Base-by-base conservation (phyloP, 176 grass and related monocot species). In the Carex parvula region DNA sequence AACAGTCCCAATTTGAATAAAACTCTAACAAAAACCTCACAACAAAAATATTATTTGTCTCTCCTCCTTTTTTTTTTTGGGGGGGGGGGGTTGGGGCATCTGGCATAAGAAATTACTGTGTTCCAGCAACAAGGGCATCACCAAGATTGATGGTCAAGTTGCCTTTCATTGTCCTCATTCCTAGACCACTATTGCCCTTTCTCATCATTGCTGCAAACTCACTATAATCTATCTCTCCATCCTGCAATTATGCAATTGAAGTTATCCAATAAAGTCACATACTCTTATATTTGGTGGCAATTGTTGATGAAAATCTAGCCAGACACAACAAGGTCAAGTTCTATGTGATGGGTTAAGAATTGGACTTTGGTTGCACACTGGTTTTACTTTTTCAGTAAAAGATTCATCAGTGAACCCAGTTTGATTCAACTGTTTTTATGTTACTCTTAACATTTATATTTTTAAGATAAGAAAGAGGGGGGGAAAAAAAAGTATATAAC, bases 191-290 rank as follows among this genome's bases (percentile, higher is more conserved):
- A 63, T 91, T 95, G 82, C 95, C 95, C 64, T 95, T 98, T 37
- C 95, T 93, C 95, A 98, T 98, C 95, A 98, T 98, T 0, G 92
- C 89, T 0, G 91, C 52, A 68, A 98, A 98, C 86, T 98, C 95
- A 0, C 86, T 89, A 87, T 98, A 98, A 87, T 98, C 95, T 6
- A 98, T 98, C 87, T 98, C 92, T 73, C 95, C 95, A 50, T 98
- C 95, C 95, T 98, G 88, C 81, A 92, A 64, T 87, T 59, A 18
- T 16, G 4, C 70, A 32, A 90, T 88, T 26, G 33, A 26, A 26
- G 21, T 60, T 60, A 50, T 8, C 21, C 10, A 81, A 71, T 46
- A 71, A 71, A 6, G 17, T 71, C 17, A 71, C 8, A 21, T 62
- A 18, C 24, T 18, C 18, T 62, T 62, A 62, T 62, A 22, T 8